These are phyloP conservation scores for Scutellaria barbata DNA, from an alignment of 257 asterid species.

Conservation along the genomic window DNA sequence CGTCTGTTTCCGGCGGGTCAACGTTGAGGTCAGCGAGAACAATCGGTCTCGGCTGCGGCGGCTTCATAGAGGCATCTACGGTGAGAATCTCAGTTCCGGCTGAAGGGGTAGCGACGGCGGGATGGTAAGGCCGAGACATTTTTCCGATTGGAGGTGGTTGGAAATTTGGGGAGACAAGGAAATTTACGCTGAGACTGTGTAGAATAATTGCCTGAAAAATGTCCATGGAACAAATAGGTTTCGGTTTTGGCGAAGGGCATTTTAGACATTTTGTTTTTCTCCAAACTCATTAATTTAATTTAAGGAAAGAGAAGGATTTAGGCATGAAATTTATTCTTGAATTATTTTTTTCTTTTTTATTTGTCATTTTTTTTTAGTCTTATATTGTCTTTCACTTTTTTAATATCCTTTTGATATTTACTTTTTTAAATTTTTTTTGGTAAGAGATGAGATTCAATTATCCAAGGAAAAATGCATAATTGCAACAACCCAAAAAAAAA, in stretches of 20 bases:
- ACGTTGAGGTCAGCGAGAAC: constrained; percentile 79
- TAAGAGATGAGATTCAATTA: too few relatives aligned
- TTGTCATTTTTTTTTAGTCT: too few relatives aligned
- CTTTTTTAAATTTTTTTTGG: too few relatives aligned
- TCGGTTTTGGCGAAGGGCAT: constrained; percentile 43
- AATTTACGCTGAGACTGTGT: constrained; percentile 6
- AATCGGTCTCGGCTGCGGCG: constrained; percentile 46
- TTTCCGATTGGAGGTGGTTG: constrained; percentile 30
- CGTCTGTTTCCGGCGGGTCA: constrained; percentile 69
- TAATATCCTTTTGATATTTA: too few relatives aligned
- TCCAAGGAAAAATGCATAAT: too few relatives aligned
- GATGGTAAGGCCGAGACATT: constrained; percentile 43
- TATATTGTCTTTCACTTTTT: too few relatives aligned
- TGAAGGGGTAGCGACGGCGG: constrained; percentile 30
- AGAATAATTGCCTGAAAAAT: constrained; percentile 8
- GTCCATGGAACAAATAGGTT: constrained; percentile 45
- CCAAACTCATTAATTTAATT: too few relatives aligned
- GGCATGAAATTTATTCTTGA: background rate
- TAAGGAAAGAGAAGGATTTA: too few relatives aligned
- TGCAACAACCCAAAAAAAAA: too few relatives aligned
- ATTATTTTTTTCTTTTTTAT: background rate
- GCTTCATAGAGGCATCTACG: constrained; percentile 41
- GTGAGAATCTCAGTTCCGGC: constrained; percentile 38
- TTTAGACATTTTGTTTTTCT: constrained; percentile 25
- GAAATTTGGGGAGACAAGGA: constrained; percentile 27